phyloP scores from a whole-genome alignment of 2,329 filamentous ascomycete genomes.

The Aspergillus spinulosporus region DNA sequence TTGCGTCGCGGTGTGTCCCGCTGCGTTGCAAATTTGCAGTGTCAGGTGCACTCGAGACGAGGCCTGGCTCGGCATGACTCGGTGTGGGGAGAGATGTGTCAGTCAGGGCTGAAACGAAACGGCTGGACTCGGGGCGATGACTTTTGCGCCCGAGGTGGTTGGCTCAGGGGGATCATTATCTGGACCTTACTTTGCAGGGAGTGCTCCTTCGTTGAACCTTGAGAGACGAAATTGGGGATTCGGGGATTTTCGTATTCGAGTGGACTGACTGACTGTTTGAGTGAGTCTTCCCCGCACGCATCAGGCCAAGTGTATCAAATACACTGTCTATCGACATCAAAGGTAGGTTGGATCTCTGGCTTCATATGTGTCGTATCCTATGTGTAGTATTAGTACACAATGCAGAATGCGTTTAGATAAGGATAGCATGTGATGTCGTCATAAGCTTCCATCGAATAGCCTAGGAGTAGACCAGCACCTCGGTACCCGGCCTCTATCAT shows the following conservation, averaged over 20 bases:
- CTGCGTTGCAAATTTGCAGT: not conserved
- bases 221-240: conserved; percentile 4
- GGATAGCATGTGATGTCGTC: conserved; percentile 11
- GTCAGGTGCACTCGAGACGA: not conserved
- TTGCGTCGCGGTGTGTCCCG: not conserved
- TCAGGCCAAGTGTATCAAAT: not conserved
- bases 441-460: conserved; percentile 2
- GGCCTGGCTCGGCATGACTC: not conserved
- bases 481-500: conserved; percentile 4
- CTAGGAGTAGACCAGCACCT: not conserved
- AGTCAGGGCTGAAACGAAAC: conserved; percentile 7
- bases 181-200: no score
- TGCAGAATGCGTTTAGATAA: not conserved
- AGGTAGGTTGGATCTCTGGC: no score
- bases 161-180: not conserved
- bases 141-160: conserved; percentile 14
- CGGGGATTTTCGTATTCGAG: not conserved
- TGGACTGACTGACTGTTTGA: not conserved
- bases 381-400: no score
- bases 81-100: not conserved
- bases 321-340: no score
- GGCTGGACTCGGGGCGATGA: conserved; percentile 15
- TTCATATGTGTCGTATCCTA: not conserved
- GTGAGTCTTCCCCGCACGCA: not conserved
- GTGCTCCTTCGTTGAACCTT: not conserved